Evolutionary conservation across 345 rosid species (phyloP), one percentile per base, ranked within the genome.

Genomic region (Carallia brachiata): DNA sequence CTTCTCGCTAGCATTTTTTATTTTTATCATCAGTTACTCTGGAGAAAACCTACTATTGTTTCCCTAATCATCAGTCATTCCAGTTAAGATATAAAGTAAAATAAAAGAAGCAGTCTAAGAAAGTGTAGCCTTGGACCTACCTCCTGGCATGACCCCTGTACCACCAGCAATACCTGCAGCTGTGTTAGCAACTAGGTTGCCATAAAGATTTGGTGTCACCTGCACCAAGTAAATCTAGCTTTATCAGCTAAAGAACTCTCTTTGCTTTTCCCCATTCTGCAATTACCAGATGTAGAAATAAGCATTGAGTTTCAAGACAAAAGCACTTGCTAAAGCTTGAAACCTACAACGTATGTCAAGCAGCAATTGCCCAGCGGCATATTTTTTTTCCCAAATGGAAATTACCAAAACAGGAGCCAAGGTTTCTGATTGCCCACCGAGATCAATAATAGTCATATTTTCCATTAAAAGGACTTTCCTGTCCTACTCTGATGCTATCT

Each of bases 111-210:
- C 71, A 64, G 27, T 75, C 62, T 7, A 44, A 67, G 19, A 39
- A 73, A 30, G 44, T 36, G 30, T 47, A 39, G 40, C 52, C 40
- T 52, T 63, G 28, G 40, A 55, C 55, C 13, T 84, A 93, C 98
- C 97, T 91, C 98, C 97, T 4, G 98, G 98, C 98, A 93, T 91
- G 75, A 91, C 91, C 74, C 98, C 97, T 7, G 97, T 91, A 30
- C 97, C 96, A 78, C 98, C 98, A 58, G 92, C 97, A 77, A 56
- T 56, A 27, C 60, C 60, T 56, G 60, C 60, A 1, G 60, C 60
- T 2, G 60, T 27, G 9, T 56, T 56, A 27, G 60, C 60, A 56
- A 56, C 34, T 19, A 56, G 60, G 31, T 56, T 56, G 34, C 60
- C 32, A 56, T 56, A 56, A 56, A 56, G 60, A 56, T 56, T 56